Percentiles rank a stretch among this genome's conserved stretches.
These are phyloP conservation scores for Chamaenerion angustifolium DNA, from an alignment of 345 rosid species.

Conservation along the genomic window DNA sequence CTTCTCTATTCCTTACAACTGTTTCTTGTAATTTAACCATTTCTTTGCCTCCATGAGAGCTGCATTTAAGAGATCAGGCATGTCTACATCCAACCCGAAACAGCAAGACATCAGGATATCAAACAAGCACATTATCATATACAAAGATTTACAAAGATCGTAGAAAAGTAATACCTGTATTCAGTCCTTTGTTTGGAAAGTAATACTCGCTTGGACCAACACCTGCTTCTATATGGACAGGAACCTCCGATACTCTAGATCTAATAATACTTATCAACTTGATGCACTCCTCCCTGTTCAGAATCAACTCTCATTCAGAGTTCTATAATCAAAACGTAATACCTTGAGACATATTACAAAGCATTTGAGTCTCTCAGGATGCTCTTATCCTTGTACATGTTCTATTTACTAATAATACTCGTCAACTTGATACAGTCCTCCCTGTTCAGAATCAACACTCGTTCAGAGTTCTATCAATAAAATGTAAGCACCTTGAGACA, in stretches of 20 bases:
- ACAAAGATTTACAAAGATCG: constrained; percentile 9
- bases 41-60: constrained; percentile 67
- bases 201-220: constrained; percentile 15
- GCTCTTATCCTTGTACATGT: too few species aligned
- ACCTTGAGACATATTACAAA: neutral
- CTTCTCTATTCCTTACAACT: too few species aligned
- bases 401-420: too few species aligned
- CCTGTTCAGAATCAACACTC: too few species aligned
- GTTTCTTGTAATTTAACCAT: constrained; percentile 62
- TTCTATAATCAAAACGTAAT: constrained; percentile 8
- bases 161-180: constrained; percentile 12
- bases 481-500: too few species aligned
- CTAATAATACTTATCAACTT: constrained; percentile 51
- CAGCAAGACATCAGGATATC: constrained; percentile 4
- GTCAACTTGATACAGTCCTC: too few species aligned
- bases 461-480: too few species aligned
- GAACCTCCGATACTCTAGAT: constrained; percentile 50
- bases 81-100: constrained; percentile 25
- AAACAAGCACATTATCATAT: neutral
- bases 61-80: constrained; percentile 28
- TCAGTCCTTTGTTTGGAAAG: constrained; percentile 12
- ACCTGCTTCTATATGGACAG: constrained; percentile 12
- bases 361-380: too few species aligned
- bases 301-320: constrained; percentile 9
- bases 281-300: constrained; percentile 70